A percentile compares a stretch with the other conserved stretches of the same genome.
These are phyloP conservation scores for Populus hybrid DNA, from an alignment of 441 rosid species.

Conservation along the genomic window DNA sequence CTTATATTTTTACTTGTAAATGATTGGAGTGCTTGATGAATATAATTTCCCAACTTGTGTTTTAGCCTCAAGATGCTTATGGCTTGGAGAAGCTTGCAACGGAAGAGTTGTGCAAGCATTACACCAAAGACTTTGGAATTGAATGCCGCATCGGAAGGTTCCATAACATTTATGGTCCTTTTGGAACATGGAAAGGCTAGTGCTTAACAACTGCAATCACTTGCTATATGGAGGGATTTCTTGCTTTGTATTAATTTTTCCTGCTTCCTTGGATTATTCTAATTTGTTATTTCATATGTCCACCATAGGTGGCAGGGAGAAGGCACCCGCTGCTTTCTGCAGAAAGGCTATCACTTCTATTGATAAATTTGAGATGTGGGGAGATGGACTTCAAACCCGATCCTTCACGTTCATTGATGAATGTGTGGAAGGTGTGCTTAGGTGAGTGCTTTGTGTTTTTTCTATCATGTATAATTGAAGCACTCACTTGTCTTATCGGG, in stretches of 20 bases:
- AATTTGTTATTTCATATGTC: slow-evolving; percentile 30
- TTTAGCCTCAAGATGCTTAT: slow-evolving; percentile 99
- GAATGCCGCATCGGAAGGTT: slow-evolving; percentile 94
- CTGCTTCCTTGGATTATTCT: not conserved
- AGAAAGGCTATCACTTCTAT: slow-evolving; percentile 75
- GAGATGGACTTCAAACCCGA: slow-evolving; percentile 96
- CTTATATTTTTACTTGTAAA: not conserved
- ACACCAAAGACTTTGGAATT: slow-evolving; percentile 88
- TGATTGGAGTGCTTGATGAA: slow-evolving; percentile 4
- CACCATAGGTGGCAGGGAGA: slow-evolving; percentile 90
- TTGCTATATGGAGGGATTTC: not conserved
- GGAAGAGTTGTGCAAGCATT: slow-evolving; percentile 96
- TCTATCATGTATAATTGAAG: not conserved
- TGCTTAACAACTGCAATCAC: slow-evolving; percentile 6
- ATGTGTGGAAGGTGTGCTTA: slow-evolving; percentile 95
- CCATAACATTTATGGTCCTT: slow-evolving; percentile 97
- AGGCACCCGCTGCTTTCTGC: slow-evolving; percentile 99
- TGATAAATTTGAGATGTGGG: slow-evolving; percentile 99
- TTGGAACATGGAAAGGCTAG: slow-evolving; percentile 95
- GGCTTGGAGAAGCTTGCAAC: slow-evolving; percentile 98
- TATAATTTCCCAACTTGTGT: not conserved
- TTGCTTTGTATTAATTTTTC: not conserved
- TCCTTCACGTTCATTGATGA: slow-evolving; percentile 98
- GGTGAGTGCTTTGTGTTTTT: slow-evolving; percentile 38
- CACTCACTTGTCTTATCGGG: not conserved